Percentiles rank a stretch among this genome's conserved stretches.
Evolutionary conservation across 1,284 basidiomycete genomes (phyloP).

Genomic region (Pterula multifida): DNA sequence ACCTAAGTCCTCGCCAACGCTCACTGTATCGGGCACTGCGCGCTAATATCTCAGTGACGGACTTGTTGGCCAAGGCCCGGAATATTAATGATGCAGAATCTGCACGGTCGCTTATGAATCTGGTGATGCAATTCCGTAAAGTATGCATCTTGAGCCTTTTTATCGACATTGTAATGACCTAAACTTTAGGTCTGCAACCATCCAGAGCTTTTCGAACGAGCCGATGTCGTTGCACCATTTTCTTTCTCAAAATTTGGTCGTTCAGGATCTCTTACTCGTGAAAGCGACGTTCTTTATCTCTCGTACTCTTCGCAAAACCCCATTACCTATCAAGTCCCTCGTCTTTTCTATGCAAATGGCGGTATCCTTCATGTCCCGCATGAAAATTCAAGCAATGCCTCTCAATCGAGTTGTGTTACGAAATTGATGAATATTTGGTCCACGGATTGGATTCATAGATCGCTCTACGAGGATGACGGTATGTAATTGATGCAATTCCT

Average conservation of each 20-base stretch:
- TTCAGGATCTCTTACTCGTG: slow-evolving; percentile 72
- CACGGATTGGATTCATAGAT: slow-evolving; percentile 66
- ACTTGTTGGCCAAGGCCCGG: slow-evolving; percentile 88
- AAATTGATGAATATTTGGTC: slow-evolving; percentile 90
- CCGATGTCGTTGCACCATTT: slow-evolving; percentile 90
- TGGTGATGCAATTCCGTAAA: slow-evolving; percentile 99
- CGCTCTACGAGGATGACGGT: slow-evolving; percentile 59
- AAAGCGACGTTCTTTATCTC: slow-evolving; percentile 75
- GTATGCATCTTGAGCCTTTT: slow-evolving; percentile 25
- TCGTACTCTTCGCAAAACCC: slow-evolving; percentile 84
- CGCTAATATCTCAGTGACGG: slow-evolving; percentile 89
- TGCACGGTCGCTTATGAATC: slow-evolving; percentile 92
- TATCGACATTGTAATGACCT: neutral
- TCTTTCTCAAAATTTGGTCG: slow-evolving; percentile 80
- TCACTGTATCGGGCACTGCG: slow-evolving; percentile 87
- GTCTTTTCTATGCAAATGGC: slow-evolving; percentile 70
- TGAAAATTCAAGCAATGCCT: slow-evolving; percentile 40
- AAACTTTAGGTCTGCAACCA: slow-evolving; percentile 84
- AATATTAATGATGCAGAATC: slow-evolving; percentile 84
- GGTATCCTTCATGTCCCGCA: slow-evolving; percentile 63
- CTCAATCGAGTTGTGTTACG: slow-evolving; percentile 50
- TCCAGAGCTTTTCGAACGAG: slow-evolving; percentile 95
- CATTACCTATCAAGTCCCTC: slow-evolving; percentile 72
- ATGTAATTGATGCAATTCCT: slow-evolving; percentile 13
- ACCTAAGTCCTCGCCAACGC: slow-evolving; percentile 89